Conservation (phyloP, 768 basidiomycete genomes). For the Russula virescens region DNA sequence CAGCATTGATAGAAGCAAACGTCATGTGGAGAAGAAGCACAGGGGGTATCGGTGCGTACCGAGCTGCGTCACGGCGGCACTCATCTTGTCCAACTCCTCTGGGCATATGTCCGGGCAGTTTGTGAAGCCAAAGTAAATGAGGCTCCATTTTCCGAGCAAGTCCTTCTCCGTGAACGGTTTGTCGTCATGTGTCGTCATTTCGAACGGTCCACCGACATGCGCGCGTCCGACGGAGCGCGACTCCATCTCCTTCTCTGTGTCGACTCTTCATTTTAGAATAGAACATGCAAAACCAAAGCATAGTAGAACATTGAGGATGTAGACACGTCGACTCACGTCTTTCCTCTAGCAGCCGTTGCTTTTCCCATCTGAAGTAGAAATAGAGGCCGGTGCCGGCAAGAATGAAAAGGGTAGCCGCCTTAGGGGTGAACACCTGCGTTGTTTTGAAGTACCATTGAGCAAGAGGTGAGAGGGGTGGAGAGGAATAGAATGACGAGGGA, state of each 20-base stretch:
- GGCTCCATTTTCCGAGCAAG: constrained; percentile 84
- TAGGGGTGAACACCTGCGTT: constrained; percentile 87
- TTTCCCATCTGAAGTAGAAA: constrained; percentile 87
- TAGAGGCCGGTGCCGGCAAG: constrained; percentile 74
- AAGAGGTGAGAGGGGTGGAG: not conserved
- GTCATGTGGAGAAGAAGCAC: not conserved
- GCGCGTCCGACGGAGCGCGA: constrained; percentile 77
- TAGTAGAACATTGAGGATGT: not conserved
- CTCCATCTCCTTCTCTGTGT: constrained; percentile 59
- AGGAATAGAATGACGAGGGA: not conserved
- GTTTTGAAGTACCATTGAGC: not conserved
- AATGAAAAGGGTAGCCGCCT: constrained; percentile 79
- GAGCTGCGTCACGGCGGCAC: constrained; percentile 61
- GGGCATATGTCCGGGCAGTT: constrained; percentile 99
- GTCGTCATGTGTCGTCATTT: constrained; percentile 59
- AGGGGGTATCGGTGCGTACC: constrained; percentile 41
- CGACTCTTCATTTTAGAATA: not conserved
- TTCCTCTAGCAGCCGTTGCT: constrained; percentile 66
- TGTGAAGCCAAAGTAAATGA: constrained; percentile 97
- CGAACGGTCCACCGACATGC: constrained; percentile 88
- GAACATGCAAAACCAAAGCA: not conserved
- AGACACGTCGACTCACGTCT: constrained; percentile 47
- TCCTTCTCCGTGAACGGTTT: constrained; percentile 74
- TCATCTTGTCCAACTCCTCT: constrained; percentile 94
- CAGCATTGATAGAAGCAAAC: not conserved